phyloP scores from a whole-genome alignment of 169 alveolate genomes.

The Plasmodium ovale region DNA sequence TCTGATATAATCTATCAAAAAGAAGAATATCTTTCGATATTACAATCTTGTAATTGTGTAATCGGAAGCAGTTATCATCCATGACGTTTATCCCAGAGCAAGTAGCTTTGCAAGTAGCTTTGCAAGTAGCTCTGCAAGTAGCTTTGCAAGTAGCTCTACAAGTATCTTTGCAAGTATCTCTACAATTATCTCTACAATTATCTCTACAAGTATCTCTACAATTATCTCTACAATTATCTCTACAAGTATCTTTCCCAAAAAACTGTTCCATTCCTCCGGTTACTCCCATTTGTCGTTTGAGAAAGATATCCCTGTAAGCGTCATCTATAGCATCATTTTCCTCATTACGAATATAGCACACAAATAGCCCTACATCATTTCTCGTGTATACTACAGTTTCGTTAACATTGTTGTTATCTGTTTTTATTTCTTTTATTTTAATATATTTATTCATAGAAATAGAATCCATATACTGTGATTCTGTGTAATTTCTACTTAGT shows the following conservation, averaged over 20 bases:
- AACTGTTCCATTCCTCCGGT: too few relatives aligned
- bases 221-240: background rate
- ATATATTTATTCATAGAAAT: constrained; percentile 53
- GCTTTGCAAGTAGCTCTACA: too few relatives aligned
- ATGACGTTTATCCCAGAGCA: too few relatives aligned
- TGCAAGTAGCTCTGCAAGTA: too few relatives aligned
- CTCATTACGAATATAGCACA: constrained; percentile 20
- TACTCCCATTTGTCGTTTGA: background rate
- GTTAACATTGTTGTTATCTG: constrained; percentile 74
- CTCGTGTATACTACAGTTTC: constrained; percentile 80
- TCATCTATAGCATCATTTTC: background rate
- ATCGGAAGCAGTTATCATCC: too few relatives aligned
- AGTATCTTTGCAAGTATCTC: background rate
- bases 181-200: background rate
- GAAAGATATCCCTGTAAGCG: background rate
- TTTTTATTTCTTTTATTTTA: constrained; percentile 80
- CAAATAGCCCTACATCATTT: constrained; percentile 78
- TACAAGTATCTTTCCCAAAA: background rate
- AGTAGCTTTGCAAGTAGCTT: too few relatives aligned
- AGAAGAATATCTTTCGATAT: constrained; percentile 46
- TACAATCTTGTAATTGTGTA: constrained; percentile 9
- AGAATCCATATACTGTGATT: constrained; percentile 4
- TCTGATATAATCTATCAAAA: constrained; percentile 53
- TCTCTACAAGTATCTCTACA: background rate
- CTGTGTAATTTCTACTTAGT: constrained; percentile 12